Evolutionary conservation across 2,329 filamentous ascomycete species (phyloP).

Genomic region (Pyricularia pennisetigena): DNA sequence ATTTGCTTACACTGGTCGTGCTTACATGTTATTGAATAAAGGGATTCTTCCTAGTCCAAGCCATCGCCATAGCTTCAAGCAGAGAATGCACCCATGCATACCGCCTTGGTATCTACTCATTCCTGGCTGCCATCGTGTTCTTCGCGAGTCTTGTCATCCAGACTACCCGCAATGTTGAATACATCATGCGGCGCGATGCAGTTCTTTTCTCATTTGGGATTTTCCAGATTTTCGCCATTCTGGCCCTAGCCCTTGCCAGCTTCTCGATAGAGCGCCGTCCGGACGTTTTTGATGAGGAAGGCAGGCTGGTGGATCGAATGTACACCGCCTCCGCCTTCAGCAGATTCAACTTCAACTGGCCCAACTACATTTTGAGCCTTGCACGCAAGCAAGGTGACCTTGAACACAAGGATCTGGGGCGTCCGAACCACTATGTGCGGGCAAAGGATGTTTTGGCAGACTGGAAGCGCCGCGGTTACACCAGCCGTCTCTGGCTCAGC

Average conservation of each 20-base stretch:
- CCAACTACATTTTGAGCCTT: slow-evolving; percentile 38
- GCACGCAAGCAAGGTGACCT: slow-evolving; percentile 49
- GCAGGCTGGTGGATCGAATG: slow-evolving; percentile 51
- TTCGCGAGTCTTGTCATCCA: slow-evolving; percentile 33
- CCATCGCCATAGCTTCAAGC: slow-evolving; percentile 35
- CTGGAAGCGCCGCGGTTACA: slow-evolving; percentile 38
- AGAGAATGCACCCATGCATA: slow-evolving; percentile 42
- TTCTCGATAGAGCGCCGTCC: slow-evolving; percentile 57
- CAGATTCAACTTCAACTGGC: slow-evolving; percentile 60
- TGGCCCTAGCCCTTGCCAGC: slow-evolving; percentile 37
- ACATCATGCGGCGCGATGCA: slow-evolving; percentile 20
- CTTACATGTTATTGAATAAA: slow-evolving; percentile 21
- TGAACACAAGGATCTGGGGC: slow-evolving; percentile 51
- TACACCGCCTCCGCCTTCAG: slow-evolving; percentile 49
- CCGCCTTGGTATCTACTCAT: slow-evolving; percentile 40
- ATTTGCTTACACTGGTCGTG: slow-evolving; percentile 9
- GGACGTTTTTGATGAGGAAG: slow-evolving; percentile 47
- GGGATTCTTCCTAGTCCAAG: slow-evolving; percentile 40
- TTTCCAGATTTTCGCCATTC: slow-evolving; percentile 31
- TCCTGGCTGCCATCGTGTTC: slow-evolving; percentile 35
- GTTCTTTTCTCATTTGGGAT: slow-evolving; percentile 34
- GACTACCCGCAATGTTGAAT: slow-evolving; percentile 26
- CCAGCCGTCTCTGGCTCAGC: slow-evolving; percentile 47
- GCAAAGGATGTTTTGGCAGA: slow-evolving; percentile 36
- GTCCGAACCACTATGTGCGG: slow-evolving; percentile 45